phyloP scores from a whole-genome alignment of 2,329 filamentous ascomycete genomes.

The Bipolaris oryzae region DNA sequence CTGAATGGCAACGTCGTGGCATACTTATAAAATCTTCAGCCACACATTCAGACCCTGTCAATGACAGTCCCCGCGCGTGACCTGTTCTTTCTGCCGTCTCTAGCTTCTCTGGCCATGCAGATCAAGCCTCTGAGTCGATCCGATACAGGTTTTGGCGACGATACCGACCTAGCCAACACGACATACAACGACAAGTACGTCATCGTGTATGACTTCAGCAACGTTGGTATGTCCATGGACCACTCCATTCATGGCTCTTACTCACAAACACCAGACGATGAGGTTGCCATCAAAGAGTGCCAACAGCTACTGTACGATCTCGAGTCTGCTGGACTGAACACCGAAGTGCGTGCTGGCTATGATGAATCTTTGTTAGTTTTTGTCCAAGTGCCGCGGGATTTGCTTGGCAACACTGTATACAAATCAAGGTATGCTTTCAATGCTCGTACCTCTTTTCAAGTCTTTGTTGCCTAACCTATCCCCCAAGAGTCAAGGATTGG shows the following conservation, averaged over 20 bases:
- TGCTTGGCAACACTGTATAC: conserved; percentile 41
- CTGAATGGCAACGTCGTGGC: conserved; percentile 14
- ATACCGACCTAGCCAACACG: conserved; percentile 29
- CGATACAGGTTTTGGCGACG: conserved; percentile 33
- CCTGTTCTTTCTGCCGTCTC: neutral
- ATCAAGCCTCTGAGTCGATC: conserved; percentile 26
- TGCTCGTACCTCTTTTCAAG: neutral
- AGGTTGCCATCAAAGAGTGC: conserved; percentile 31
- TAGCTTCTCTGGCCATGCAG: conserved; percentile 22
- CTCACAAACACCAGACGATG: conserved; percentile 23
- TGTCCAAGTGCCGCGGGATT: conserved; percentile 37
- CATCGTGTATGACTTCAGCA: conserved; percentile 38
- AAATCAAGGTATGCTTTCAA: conserved; percentile 32
- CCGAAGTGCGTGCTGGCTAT: conserved; percentile 40
- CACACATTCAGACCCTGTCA: conserved; percentile 14
- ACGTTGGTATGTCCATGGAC: conserved; percentile 27
- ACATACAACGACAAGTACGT: conserved; percentile 45
- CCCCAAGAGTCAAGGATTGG: conserved; percentile 77
- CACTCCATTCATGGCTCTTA: neutral
- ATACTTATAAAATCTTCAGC: conserved; percentile 15
- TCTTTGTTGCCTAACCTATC: neutral
- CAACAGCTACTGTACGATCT: conserved; percentile 31
- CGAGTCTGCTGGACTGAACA: conserved; percentile 37
- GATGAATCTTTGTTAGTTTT: conserved; percentile 40
- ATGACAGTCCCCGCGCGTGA: neutral